phyloP scores from a whole-genome alignment of 2,329 filamentous ascomycete species.

The Bisporella sp. region DNA sequence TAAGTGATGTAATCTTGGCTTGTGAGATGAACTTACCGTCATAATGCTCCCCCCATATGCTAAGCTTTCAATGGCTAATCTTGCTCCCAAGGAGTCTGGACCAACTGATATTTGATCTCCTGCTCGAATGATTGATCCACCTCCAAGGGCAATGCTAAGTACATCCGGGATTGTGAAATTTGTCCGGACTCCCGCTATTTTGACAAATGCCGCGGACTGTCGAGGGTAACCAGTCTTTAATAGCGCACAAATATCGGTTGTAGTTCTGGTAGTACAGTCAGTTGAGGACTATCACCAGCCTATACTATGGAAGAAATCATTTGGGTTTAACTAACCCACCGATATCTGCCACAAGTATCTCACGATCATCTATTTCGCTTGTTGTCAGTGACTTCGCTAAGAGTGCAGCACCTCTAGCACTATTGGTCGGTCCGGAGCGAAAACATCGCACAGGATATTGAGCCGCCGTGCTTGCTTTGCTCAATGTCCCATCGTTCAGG shows the following conservation, averaged over 20 bases:
- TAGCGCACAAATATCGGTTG: constrained; percentile 51
- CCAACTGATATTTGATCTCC: constrained; percentile 46
- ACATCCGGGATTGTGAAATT: constrained; percentile 53
- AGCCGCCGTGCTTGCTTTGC: constrained; percentile 45
- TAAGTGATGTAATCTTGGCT: constrained; percentile 16
- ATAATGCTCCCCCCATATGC: constrained; percentile 46
- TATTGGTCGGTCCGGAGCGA: constrained; percentile 57
- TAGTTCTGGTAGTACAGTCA: constrained; percentile 35
- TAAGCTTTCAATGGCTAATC: constrained; percentile 38
- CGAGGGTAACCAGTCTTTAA: constrained; percentile 52
- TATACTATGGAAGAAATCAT: not conserved
- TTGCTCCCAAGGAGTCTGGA: constrained; percentile 48
- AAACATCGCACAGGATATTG: constrained; percentile 54
- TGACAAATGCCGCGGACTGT: constrained; percentile 50
- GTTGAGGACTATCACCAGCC: not conserved
- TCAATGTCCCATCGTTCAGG: constrained; percentile 56
- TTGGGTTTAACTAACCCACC: constrained; percentile 32
- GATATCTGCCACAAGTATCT: constrained; percentile 43
- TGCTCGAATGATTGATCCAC: constrained; percentile 39
- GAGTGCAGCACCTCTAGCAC: constrained; percentile 56
- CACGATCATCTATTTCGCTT: constrained; percentile 14
- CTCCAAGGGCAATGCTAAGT: constrained; percentile 48
- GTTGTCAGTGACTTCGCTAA: constrained; percentile 28
- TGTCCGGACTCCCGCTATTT: constrained; percentile 50
- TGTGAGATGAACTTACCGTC: constrained; percentile 43